phyloP scores from a whole-genome alignment of 2,329 filamentous ascomycete species.

The Alternaria viburni region DNA sequence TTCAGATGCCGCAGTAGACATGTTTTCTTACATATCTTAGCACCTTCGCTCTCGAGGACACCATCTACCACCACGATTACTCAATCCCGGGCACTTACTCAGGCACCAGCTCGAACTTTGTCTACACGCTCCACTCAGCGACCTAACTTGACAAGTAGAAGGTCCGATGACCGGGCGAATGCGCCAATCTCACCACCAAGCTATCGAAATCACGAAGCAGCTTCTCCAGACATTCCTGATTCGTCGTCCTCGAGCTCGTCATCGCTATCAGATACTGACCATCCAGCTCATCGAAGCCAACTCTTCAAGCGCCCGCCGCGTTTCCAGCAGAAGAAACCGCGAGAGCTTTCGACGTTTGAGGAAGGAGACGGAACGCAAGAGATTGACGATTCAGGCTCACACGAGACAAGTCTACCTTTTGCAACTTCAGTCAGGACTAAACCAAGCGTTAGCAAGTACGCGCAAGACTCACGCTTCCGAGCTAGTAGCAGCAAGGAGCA shows the following conservation, averaged over 20 bases:
- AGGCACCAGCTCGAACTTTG: conserved; percentile 31
- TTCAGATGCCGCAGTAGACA: not conserved
- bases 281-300: conserved; percentile 52
- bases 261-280: conserved; percentile 45
- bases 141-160: conserved; percentile 28
- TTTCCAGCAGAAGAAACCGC: conserved; percentile 40
- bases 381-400: conserved; percentile 63
- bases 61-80: conserved; percentile 58
- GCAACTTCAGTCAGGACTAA: conserved; percentile 35
- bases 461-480: conserved; percentile 12
- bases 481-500: conserved; percentile 14
- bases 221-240: conserved; percentile 29
- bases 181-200: conserved; percentile 9
- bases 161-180: conserved; percentile 16
- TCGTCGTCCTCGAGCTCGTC: conserved; percentile 41
- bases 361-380: conserved; percentile 42
- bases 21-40: conserved; percentile 16
- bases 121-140: conserved; percentile 35
- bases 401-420: conserved; percentile 53
- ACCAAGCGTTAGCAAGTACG: conserved; percentile 10
- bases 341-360: conserved; percentile 32
- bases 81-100: conserved; percentile 42
- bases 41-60: conserved; percentile 51
- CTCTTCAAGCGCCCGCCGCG: conserved; percentile 52
- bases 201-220: conserved; percentile 17